Base-by-base conservation (phyloP, 306 rosid genomes). In the Rosa multiflora region DNA sequence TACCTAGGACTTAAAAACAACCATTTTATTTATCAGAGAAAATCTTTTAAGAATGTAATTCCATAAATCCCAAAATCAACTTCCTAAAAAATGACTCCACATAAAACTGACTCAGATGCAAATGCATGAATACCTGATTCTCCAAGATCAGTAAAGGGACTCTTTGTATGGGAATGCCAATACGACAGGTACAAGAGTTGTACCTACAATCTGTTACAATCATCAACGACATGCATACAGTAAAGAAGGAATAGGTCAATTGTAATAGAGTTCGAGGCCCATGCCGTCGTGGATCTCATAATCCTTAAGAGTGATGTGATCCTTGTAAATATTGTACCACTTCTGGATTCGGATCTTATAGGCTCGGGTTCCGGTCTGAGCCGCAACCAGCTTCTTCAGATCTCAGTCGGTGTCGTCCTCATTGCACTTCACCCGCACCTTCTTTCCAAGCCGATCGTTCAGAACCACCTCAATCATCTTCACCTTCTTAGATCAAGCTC, bases 221-320 rank as follows among this genome's bases (percentile, higher is more conserved):
- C 29, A 29, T 29, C 29, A 29, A 29, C 29, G 29, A 1, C 29
- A 29, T 29, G 29, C 29, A 29, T 29, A 29, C 29, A 29, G 29
- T 29, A 29, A 29, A 29, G 29, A 29, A 0, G 29, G 29, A 29
- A 29, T 29, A 29, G 29, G 29, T 61, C 68, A 91, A 78, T 93
- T 90, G 92, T 93, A 93, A 85, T 94, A 94, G 87, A 91, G 97
- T 80, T 94, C 97, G 67, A 94, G 98, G 77, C 98, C 98, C 98
- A 90, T 94, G 88, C 98, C 97, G 37, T 94, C 93, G 72, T 94
- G 97, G 74, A 94, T 86, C 83, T 94, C 98, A 70, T 91, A 94
- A 85, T 94, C 98, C 79, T 64, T 85, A 75, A 91, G 98, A 78
- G 98, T 91, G 87, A 91, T 91, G 77, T 94, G 98, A 70, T 92